Evolutionary conservation across 108 stramenopile species (phyloP).

Genomic region (Schizochytrium sp.): DNA sequence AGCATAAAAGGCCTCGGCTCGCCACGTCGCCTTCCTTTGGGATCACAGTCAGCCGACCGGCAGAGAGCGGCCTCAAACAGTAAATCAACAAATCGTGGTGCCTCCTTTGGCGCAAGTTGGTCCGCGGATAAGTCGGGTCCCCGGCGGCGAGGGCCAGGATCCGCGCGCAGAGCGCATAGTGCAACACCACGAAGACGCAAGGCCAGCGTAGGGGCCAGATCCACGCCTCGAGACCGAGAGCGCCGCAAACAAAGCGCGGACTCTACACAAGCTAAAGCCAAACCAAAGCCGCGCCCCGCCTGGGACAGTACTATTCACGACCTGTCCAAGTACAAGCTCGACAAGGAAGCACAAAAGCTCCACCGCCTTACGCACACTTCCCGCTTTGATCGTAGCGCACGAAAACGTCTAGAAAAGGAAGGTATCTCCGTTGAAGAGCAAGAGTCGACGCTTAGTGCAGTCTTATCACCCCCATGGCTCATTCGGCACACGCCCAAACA

Average conservation of each 20-base stretch:
- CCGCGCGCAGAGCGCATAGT: no score
- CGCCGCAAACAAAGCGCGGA: not conserved
- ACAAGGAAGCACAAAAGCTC: not conserved
- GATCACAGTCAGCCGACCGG: not conserved
- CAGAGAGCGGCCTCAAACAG: not conserved
- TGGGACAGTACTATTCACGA: not conserved
- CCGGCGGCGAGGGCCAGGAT: no score
- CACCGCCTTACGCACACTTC: not conserved
- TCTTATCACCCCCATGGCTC: not conserved
- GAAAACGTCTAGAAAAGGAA: not conserved
- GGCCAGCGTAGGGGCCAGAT: not conserved
- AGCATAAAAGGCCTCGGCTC: not conserved
- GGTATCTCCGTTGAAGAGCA: not conserved
- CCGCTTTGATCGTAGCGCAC: not conserved
- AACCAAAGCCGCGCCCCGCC: not conserved
- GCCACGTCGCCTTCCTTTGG: not conserved
- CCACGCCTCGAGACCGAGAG: not conserved
- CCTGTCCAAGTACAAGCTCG: conserved; percentile 1
- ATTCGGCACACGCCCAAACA: not conserved
- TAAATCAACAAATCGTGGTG: not conserved
- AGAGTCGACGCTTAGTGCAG: not conserved
- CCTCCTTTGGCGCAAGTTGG: no score
- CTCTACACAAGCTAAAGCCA: not conserved
- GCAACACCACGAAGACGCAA: no score
- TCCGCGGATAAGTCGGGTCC: no score